Conservation (phyloP, 73 alveolate genomes). For the Symbiodinium natans region DNA sequence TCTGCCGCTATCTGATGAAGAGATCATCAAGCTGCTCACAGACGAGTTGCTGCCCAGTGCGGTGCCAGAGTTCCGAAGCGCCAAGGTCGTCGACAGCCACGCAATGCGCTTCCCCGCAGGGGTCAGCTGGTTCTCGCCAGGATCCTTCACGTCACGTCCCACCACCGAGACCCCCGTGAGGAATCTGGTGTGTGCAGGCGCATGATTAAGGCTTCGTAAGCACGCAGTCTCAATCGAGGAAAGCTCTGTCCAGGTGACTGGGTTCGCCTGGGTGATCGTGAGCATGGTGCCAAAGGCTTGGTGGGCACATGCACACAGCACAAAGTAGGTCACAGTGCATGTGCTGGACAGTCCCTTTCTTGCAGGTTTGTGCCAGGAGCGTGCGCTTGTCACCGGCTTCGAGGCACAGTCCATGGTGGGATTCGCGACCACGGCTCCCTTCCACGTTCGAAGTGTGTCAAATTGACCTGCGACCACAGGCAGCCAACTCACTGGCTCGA, state of each 20-base stretch:
- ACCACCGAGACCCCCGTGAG: slow-evolving; percentile 70
- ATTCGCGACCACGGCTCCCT: neutral
- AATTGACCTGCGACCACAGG: neutral
- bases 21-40: slow-evolving; percentile 37
- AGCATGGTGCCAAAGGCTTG: slow-evolving; percentile 91
- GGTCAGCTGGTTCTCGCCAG: slow-evolving; percentile 82
- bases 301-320: too few species aligned
- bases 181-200: slow-evolving; percentile 91
- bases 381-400: slow-evolving; percentile 61
- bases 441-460: neutral
- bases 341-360: too few species aligned
- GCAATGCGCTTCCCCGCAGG: slow-evolving; percentile 66
- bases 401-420: slow-evolving; percentile 6
- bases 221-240: neutral
- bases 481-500: neutral
- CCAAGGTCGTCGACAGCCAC: slow-evolving; percentile 85
- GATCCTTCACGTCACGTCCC: slow-evolving; percentile 38
- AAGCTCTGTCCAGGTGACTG: slow-evolving; percentile 33
- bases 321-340: too few species aligned
- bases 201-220: neutral
- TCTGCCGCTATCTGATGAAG: slow-evolving; percentile 72
- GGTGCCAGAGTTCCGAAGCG: slow-evolving; percentile 73
- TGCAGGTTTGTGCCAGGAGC: slow-evolving; percentile 84
- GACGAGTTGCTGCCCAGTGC: slow-evolving; percentile 89
- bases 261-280: slow-evolving; percentile 90